Base-by-base conservation (phyloP, 2,329 filamentous ascomycete genomes). In the Nectriaceae sp. region DNA sequence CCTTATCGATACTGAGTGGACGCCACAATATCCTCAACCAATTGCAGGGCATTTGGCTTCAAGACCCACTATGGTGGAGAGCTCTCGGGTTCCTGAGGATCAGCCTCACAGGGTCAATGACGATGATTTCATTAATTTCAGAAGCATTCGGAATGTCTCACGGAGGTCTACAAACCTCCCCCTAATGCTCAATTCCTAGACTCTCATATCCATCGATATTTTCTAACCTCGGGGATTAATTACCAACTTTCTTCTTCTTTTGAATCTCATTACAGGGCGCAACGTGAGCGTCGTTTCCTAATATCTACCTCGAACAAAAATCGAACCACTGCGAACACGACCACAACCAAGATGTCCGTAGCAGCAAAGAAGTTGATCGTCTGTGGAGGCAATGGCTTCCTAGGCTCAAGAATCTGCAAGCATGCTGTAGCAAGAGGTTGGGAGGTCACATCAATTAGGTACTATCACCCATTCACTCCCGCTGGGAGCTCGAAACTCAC, bases 391-490 rank as follows among this genome's bases (percentile, higher is more conserved):
- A 97, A 90, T 70, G 93, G 94, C 26, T 99, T 97, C 67, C 73
- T 99, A 21, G 90, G 90, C 71, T 80, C 78, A 20, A 82, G 93
- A 47, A 96, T 99, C 73, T 97, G 94, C 76, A 94, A 90, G 75
- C 87, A 89, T 45, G 94, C 90, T 38, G 85, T 90, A 42, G 81
- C 85, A 39, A 80, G 91, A 65, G 90, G 91, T 46, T 97, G 93
- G 93, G 83, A 91, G 48, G 93, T 97, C 40, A 93, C 85, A 19
- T 97, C 92, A 5, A 85, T 99, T 63, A 96, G 91, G 90, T 92
- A 83, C 5, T 15, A 50, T 61, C 40, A 35, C 21, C 24, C 31
- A 15, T 21, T 22, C 22, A 11, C 19, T 22, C 31, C 43, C 37
- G 20, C 19, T 15, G 31, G 20, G 21, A 49, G 20, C 33, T 40